These are phyloP conservation scores for Galeopsis tetrahit DNA, from an alignment of 257 asterid genomes.

Conservation along the genomic window DNA sequence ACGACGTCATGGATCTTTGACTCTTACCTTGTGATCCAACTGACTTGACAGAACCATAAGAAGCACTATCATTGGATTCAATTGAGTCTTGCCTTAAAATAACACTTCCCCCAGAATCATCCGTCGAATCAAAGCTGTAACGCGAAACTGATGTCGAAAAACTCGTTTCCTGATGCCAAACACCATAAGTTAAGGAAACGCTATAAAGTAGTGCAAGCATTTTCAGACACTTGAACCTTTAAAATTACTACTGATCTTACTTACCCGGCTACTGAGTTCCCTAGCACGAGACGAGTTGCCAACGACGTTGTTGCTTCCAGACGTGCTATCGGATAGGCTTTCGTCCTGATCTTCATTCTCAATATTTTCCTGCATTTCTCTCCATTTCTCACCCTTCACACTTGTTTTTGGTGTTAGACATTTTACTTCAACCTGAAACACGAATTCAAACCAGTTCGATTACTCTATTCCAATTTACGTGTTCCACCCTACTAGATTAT, in stretches of 20 bases:
- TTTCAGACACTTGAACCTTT: not conserved
- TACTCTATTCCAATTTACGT: too few species aligned
- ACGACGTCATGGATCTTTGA: conserved; percentile 19
- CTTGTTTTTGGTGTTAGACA: conserved; percentile 49
- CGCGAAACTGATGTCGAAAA: conserved; percentile 41
- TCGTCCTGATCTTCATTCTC: conserved; percentile 41
- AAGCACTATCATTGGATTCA: conserved; percentile 48
- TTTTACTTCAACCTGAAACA: conserved; percentile 51
- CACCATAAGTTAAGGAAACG: conserved; percentile 16
- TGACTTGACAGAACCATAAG: conserved; percentile 42
- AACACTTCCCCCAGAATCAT: conserved; percentile 44
- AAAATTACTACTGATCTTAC: not conserved
- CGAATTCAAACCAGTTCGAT: conserved; percentile 2
- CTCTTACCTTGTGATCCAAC: conserved; percentile 33
- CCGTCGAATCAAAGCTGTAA: conserved; percentile 46
- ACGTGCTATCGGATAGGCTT: conserved; percentile 31
- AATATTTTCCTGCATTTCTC: conserved; percentile 31
- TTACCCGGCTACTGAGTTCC: conserved; percentile 38
- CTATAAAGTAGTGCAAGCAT: not conserved
- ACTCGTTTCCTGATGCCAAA: conserved; percentile 39
- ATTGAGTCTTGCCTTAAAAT: conserved; percentile 47
- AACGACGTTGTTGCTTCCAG: conserved; percentile 22
- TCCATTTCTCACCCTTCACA: conserved; percentile 46
- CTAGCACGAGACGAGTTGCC: conserved; percentile 26
- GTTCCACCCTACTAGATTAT: conserved; percentile 13